Evolutionary conservation across 2,329 filamentous ascomycete species (phyloP), one percentile per base, ranked within the genome.

Genomic region (Drechslerella coelobrocha): DNA sequence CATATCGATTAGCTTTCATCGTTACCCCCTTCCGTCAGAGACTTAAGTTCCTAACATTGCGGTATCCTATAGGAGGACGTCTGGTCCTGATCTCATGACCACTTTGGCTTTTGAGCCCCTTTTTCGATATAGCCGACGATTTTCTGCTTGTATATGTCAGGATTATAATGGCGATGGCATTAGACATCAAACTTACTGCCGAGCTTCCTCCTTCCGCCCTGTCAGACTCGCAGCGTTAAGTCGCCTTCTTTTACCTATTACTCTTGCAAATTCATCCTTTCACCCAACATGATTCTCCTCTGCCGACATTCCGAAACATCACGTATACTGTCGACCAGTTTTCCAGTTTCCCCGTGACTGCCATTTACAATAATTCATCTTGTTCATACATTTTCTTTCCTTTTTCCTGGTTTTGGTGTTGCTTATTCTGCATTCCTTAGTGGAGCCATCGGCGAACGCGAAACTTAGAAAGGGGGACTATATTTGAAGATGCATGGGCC

Each of bases 21-120:
- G 62, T 50, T n/a, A 12, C 48, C 6, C 21, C 43, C 55, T 23
- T 4, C 29, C 29, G 23, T 50, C 47, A 8, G 23, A 24, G 10
- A 14, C 56, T 69, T 56, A 69, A 34, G 29, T 50, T 34, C 43
- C 47, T 50, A 51, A 56, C 77, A 81, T 73, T 45, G 47, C 27
- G 23, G 34, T 50, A 43, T 31, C 61, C 34, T 74, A 76, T 73
- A 89, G 87, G 87, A 89, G 84, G 87, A 89, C 76, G 87, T 89
- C 55, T 89, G 87, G 87, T 89, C 86, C 78, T 88, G 74, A 43
- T 29, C 31, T 37, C 59, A 60, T 57, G 41, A 52, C 17, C 37
- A 37, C 41, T 2, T 6, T 59, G 29, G 29, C 29, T 12, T 12
- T 31, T 31, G 29, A 12, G 29, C 29, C 29, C 12, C 29, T 31